These are phyloP conservation scores for Beauveria scarabaeidicola DNA, from an alignment of 2,329 filamentous ascomycete genomes.

Conservation along the genomic window DNA sequence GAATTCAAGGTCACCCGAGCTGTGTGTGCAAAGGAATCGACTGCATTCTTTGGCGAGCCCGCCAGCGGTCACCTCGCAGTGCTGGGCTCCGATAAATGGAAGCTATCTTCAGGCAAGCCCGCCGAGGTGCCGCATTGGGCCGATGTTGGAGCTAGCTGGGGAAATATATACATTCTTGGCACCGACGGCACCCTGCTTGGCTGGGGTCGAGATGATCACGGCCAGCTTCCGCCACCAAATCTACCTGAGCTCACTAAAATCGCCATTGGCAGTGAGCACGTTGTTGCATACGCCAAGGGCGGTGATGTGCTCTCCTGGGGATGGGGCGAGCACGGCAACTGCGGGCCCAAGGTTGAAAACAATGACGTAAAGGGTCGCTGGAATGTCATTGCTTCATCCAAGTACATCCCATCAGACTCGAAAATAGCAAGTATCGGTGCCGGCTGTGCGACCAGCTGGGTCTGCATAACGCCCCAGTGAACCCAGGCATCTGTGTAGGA, in stretches of 20 bases:
- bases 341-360: conserved; percentile 58
- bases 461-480: conserved; percentile 38
- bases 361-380: conserved; percentile 62
- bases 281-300: conserved; percentile 58
- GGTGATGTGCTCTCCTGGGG: conserved; percentile 77
- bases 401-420: conserved; percentile 41
- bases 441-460: conserved; percentile 88
- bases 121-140: conserved; percentile 47
- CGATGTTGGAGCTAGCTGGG: conserved; percentile 72
- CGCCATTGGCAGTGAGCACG: conserved; percentile 86
- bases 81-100: conserved; percentile 70
- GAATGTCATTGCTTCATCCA: conserved; percentile 56
- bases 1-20: conserved; percentile 57
- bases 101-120: conserved; percentile 51
- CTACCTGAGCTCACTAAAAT: conserved; percentile 54
- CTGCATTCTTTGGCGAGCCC: conserved; percentile 55
- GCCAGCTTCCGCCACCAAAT: conserved; percentile 60
- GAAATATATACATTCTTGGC: conserved; percentile 64
- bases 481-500: conserved; percentile 10
- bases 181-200: conserved; percentile 51
- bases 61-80: conserved; percentile 53
- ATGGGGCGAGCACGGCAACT: conserved; percentile 98
- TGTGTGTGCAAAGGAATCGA: conserved; percentile 80
- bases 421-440: conserved; percentile 59
- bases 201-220: conserved; percentile 83